Evolutionary conservation across 129 eudicot genomes (phyloP).

Genomic region (Flaveria robusta): DNA sequence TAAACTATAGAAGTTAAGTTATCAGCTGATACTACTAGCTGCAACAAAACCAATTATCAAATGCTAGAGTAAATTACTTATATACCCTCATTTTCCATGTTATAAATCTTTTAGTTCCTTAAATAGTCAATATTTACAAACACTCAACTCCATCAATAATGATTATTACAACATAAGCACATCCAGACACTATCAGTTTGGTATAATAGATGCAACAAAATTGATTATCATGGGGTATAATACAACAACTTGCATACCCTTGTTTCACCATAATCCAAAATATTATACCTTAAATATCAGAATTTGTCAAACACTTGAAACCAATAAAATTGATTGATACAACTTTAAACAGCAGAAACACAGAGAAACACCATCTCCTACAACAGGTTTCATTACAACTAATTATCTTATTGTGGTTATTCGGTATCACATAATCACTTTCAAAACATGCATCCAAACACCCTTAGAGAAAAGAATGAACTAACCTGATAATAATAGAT

Average conservation of each 20-base stretch:
- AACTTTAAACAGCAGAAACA: neutral
- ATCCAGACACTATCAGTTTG: neutral
- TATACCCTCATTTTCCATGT: neutral
- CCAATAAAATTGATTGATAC: neutral
- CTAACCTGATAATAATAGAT: constrained; percentile 83
- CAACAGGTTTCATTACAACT: neutral
- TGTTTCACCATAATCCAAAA: neutral
- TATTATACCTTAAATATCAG: neutral
- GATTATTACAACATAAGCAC: neutral
- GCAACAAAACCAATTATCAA: neutral
- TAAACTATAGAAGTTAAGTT: neutral
- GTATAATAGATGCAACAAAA: neutral
- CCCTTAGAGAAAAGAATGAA: neutral
- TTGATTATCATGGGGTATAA: neutral
- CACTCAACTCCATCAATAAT: neutral
- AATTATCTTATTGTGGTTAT: neutral
- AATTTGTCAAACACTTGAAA: neutral
- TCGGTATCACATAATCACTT: constrained; percentile 4
- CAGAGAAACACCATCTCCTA: neutral
- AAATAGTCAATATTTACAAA: neutral
- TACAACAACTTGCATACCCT: neutral
- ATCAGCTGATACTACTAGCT: neutral
- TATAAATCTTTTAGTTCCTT: neutral
- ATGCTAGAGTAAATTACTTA: neutral
- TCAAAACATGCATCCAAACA: constrained; percentile 18